Percentiles rank a stretch among this genome's conserved stretches.
These are phyloP conservation scores for Domatiomyces catenatus DNA, from an alignment of 2,329 filamentous ascomycete species.

Conservation along the genomic window DNA sequence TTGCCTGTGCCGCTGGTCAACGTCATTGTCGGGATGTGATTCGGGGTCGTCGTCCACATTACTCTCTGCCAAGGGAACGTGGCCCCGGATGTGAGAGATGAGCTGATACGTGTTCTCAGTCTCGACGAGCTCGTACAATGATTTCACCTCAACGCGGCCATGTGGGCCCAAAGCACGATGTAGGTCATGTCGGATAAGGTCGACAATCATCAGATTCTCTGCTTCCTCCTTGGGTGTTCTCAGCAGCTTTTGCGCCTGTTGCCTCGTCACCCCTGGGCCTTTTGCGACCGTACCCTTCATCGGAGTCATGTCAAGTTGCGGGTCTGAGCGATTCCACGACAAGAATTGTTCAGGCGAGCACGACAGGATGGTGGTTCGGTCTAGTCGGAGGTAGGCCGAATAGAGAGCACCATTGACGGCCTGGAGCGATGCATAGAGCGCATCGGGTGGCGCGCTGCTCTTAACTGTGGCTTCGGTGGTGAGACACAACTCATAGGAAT, in stretches of 20 bases:
- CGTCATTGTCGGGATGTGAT: neutral
- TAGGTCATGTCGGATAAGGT: slow-evolving; percentile 85
- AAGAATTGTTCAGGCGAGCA: slow-evolving; percentile 85
- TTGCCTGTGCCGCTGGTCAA: slow-evolving; percentile 17
- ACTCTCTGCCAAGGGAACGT: slow-evolving; percentile 14
- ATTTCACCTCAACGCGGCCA: slow-evolving; percentile 48
- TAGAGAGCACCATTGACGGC: slow-evolving; percentile 67
- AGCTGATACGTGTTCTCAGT: slow-evolving; percentile 86
- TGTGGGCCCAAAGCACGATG: slow-evolving; percentile 29
- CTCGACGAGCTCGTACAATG: slow-evolving; percentile 75
- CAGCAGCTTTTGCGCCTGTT: slow-evolving; percentile 56
- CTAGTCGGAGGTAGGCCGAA: slow-evolving; percentile 63
- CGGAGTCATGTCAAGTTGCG: slow-evolving; percentile 54
- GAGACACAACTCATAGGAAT: slow-evolving; percentile 75
- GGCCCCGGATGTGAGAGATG: slow-evolving; percentile 70
- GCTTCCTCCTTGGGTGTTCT: slow-evolving; percentile 77
- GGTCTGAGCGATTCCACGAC: slow-evolving; percentile 42
- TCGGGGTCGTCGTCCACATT: neutral
- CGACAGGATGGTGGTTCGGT: slow-evolving; percentile 55
- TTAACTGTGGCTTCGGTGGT: slow-evolving; percentile 58
- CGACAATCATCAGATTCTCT: slow-evolving; percentile 96
- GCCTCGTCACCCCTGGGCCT: slow-evolving; percentile 49
- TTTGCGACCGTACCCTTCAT: slow-evolving; percentile 97
- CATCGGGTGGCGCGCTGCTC: slow-evolving; percentile 24
- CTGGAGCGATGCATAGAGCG: slow-evolving; percentile 56